Evolutionary conservation across 331 rosid species (phyloP), one percentile per base, ranked within the genome.

Genomic region (Malus hybrid): DNA sequence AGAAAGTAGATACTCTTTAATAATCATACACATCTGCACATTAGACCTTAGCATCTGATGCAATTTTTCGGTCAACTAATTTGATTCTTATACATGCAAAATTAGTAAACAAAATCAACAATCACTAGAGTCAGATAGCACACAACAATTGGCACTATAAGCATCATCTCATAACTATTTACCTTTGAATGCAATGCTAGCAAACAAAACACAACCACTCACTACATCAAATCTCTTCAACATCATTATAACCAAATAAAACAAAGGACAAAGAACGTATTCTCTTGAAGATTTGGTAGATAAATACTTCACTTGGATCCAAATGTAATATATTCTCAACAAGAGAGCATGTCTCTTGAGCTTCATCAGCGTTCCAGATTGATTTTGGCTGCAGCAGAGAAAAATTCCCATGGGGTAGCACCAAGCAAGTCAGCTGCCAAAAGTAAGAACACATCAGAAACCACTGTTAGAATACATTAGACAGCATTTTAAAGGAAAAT

Each of bases 311-410:
- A 63, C 90, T 66, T 75, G 96, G 97, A 22, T 90, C 91, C 85
- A 94, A 73, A 67, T 85, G 99, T 90, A 94, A 79, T 86, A 94
- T 92, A 54, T 82, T 84, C 87, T 94, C 97, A 70, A 94, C 81
- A 76, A 80, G 85, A 44, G 96, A 85, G 89, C 90, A 82, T 59
- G 88, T 60, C 77, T 85, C 94, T 2, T 24, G 83, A 72, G 62
- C 56, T 55, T 87, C 81, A 31, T 93, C 90, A 1, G 91, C 91
- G 22, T 75, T 88, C 97, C 93, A 84, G 73, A 87, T 91, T 33
- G 93, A 94, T 46, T 86, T 87, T 22, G 96, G 77, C 78, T 81
- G 87, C 85, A 94, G 84, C 85, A 94, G 79, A 66, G 84, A 33
- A 67, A 59, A 84, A 76, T 88, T 88, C 60, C 88, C 90, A 33